Base-by-base conservation (phyloP, 306 rosid species). In the Rosa lucieae region DNA sequence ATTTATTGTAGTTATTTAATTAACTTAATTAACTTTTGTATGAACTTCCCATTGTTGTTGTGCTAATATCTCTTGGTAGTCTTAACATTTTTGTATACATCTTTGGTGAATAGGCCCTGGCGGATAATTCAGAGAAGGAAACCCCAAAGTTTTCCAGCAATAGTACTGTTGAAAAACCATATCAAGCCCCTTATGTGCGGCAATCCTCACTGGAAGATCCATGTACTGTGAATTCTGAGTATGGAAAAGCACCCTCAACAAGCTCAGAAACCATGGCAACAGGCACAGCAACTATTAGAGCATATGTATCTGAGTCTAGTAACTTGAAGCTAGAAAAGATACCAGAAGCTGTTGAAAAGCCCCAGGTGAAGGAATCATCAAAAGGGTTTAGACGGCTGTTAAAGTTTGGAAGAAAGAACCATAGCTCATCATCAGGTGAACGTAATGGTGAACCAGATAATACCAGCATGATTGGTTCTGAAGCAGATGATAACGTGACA, bases 391-490 rank as follows among this genome's bases (percentile, higher is more conserved):
- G 82, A 82, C 86, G 92, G 59, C 84, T 93, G 68, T 79, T 93
- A 70, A 96, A 88, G 89, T 93, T 96, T 80, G 99, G 97, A 39
- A 93, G 87, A 84, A 96, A 96, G 90, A 93, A 88, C 88, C 88
- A 92, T 32, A 79, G 92, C 87, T 83, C 93, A 14, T 86, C 87
- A 47, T 73, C 86, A 48, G 83, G 88, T 9, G 98, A 32, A 32
- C 37, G 37, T 32, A 32, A 32, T 2, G 37, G 37, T 32, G 37
- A 93, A 78, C 81, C 91, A 35, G 94, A 95, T 83, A 89, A 75
- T 79, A 75, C 63, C 80, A 85, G 91, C 83, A 10, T 78, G 43
- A 86, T 78, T 65, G 89, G 83, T 78, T 87, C 92, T 17, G 97
- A 88, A 82, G 89, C 88, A 39, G 92, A 87, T 86, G 96, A 88